Percentiles rank a stretch among this genome's conserved stretches.
Evolutionary conservation across 2,329 filamentous ascomycete species (phyloP).

Genomic region (Aspergillus sp.): DNA sequence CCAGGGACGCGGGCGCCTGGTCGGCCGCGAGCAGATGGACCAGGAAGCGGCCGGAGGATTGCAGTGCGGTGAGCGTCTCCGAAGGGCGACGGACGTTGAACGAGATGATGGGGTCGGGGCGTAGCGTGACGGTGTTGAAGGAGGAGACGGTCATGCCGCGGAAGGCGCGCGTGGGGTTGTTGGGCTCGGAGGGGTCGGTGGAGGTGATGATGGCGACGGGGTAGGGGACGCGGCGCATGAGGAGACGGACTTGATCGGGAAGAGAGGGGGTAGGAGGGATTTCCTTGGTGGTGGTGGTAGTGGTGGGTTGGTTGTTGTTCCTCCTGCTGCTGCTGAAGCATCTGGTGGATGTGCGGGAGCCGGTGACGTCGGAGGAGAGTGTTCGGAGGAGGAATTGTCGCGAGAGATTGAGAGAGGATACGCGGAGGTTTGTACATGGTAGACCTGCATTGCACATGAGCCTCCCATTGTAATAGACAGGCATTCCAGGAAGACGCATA

Average conservation of each 20-base stretch:
- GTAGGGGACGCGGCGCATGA: slow-evolving; percentile 57
- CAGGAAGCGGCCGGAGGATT: slow-evolving; percentile 45
- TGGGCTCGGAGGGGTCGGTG: slow-evolving; percentile 33
- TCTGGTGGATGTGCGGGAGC: not conserved
- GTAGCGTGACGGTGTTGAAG: slow-evolving; percentile 58
- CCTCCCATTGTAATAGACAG: not conserved
- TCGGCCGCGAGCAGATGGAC: slow-evolving; percentile 51
- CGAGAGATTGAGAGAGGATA: not conserved
- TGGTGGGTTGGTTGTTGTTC: slow-evolving; percentile 3
- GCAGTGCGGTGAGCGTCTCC: slow-evolving; percentile 55
- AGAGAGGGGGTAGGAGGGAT: slow-evolving; percentile 11
- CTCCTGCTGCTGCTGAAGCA: not conserved
- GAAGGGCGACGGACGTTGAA: slow-evolving; percentile 62
- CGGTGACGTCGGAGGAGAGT: slow-evolving; percentile 11
- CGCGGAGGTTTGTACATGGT: not conserved
- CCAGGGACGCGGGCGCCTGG: slow-evolving; percentile 33
- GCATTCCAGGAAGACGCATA: not conserved
- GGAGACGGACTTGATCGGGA: slow-evolving; percentile 39
- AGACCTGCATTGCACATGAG: not conserved
- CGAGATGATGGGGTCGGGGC: slow-evolving; percentile 56
- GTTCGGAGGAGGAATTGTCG: slow-evolving; percentile 17
- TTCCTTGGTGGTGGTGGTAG: not conserved
- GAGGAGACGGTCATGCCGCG: slow-evolving; percentile 62
- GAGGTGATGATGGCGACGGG: slow-evolving; percentile 58
- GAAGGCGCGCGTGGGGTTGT: slow-evolving; percentile 26